phyloP scores from a whole-genome alignment of 805 yeast species.

The Myxozyma neglecta region DNA sequence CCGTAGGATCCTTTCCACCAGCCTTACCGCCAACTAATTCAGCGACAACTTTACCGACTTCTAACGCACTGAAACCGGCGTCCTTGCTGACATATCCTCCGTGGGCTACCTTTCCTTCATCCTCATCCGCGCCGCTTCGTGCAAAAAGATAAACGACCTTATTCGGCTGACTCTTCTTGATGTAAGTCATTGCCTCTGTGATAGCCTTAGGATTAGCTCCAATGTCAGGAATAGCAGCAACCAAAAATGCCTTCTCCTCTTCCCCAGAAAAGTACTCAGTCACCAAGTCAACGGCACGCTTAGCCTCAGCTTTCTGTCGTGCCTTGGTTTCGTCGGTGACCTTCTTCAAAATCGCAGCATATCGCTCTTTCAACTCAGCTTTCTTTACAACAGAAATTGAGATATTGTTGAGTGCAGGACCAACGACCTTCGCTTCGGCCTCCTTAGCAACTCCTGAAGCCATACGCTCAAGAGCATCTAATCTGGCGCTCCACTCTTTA shows the following conservation, averaged over 20 bases:
- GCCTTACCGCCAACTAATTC: conserved; percentile 89
- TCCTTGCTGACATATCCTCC: conserved; percentile 82
- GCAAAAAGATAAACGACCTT: conserved; percentile 79
- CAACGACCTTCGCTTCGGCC: conserved; percentile 74
- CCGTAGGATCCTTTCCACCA: conserved; percentile 96
- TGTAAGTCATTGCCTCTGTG: conserved; percentile 83
- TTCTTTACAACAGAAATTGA: conserved; percentile 80
- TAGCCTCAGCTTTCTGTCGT: conserved; percentile 83
- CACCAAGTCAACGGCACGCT: conserved; percentile 76
- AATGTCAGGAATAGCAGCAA: conserved; percentile 63
- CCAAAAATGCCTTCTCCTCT: conserved; percentile 53
- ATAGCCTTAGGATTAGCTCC: conserved; percentile 89
- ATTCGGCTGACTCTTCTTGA: conserved; percentile 72
- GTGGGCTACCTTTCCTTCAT: conserved; percentile 78
- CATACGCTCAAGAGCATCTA: conserved; percentile 60
- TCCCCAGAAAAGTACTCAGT: conserved; percentile 56
- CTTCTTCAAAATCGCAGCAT: conserved; percentile 75
- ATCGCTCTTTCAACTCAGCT: conserved; percentile 69
- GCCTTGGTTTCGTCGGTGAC: conserved; percentile 86
- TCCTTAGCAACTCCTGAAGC: conserved; percentile 79
- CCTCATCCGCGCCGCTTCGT: conserved; percentile 48
- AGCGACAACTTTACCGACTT: conserved; percentile 70
- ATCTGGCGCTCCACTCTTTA: conserved; percentile 59
- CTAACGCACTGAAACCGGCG: conserved; percentile 69
- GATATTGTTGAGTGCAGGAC: conserved; percentile 80